These are phyloP conservation scores for Apiospora sp. DNA, from an alignment of 2,329 filamentous ascomycete species.

Conservation along the genomic window DNA sequence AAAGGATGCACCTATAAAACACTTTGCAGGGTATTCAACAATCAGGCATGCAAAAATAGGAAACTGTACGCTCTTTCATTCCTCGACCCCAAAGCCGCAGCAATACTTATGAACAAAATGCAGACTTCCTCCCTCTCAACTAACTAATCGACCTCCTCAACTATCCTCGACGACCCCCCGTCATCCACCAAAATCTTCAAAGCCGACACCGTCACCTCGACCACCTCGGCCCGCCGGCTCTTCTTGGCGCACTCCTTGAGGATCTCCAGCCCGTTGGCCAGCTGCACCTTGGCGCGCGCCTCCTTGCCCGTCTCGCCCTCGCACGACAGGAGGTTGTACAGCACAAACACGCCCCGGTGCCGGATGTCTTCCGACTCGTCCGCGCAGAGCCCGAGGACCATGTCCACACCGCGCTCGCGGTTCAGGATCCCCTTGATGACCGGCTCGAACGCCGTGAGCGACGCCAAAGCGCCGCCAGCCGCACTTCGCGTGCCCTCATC, in stretches of 20 bases:
- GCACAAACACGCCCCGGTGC: slow-evolving; percentile 77
- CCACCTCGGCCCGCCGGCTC: slow-evolving; percentile 72
- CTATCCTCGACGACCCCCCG: background rate
- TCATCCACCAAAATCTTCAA: slow-evolving; percentile 70
- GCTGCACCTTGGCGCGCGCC: slow-evolving; percentile 67
- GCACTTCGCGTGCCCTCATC: slow-evolving; percentile 81
- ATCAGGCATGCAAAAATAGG: background rate
- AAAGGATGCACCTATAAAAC: background rate
- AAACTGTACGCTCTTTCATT: background rate
- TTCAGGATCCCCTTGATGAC: slow-evolving; percentile 76
- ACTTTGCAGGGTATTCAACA: background rate
- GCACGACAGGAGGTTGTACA: slow-evolving; percentile 75
- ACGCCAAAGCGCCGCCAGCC: slow-evolving; percentile 87
- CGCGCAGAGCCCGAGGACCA: slow-evolving; percentile 81
- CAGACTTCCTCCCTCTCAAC: too few species aligned
- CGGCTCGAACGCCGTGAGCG: slow-evolving; percentile 79
- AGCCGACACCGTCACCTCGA: slow-evolving; percentile 75
- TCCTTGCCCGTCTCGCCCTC: slow-evolving; percentile 70
- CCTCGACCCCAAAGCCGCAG: background rate
- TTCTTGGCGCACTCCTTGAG: slow-evolving; percentile 76
- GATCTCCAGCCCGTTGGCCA: slow-evolving; percentile 69
- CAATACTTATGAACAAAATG: background rate
- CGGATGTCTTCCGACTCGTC: slow-evolving; percentile 75
- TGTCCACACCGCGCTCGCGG: slow-evolving; percentile 74
- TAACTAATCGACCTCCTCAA: slow-evolving; percentile 1